Percentiles rank a stretch among this genome's conserved stretches.
Conservation (phyloP, 2,329 filamentous ascomycete species). For the Stachybotrys elegans region DNA sequence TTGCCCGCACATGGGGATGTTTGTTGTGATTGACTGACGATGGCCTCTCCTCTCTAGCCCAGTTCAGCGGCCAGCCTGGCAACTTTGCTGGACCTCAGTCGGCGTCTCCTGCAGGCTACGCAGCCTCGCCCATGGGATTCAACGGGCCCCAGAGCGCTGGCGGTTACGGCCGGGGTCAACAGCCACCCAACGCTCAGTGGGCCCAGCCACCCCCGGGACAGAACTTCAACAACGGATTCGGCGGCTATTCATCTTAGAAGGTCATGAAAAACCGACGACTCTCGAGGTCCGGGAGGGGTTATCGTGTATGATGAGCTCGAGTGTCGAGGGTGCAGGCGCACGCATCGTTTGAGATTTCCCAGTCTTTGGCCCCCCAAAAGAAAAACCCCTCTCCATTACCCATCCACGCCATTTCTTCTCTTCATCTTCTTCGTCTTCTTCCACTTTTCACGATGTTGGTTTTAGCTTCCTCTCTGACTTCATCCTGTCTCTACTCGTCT, state of each 20-base stretch:
- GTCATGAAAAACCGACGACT: constrained; percentile 14
- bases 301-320: constrained; percentile 15
- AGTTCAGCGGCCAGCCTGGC: constrained; percentile 62
- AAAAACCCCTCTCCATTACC: too few species aligned
- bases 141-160: constrained; percentile 70
- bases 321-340: constrained; percentile 13
- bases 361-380: constrained; percentile 10
- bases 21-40: constrained; percentile 4
- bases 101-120: constrained; percentile 58
- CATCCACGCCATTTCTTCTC: constrained; percentile 15
- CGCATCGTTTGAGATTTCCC: constrained; percentile 16
- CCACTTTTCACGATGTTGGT: constrained; percentile 13
- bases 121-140: constrained; percentile 66
- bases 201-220: constrained; percentile 46
- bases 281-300: constrained; percentile 14
- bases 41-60: constrained; percentile 30
- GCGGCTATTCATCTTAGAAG: constrained; percentile 56
- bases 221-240: constrained; percentile 57
- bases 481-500: background rate
- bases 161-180: constrained; percentile 75
- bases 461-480: constrained; percentile 12
- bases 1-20: constrained; percentile 8
- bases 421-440: constrained; percentile 14
- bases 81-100: constrained; percentile 59
- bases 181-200: constrained; percentile 53